These are phyloP conservation scores for Echinosphaeria canescens DNA, from an alignment of 2,329 filamentous ascomycete species.

Conservation along the genomic window DNA sequence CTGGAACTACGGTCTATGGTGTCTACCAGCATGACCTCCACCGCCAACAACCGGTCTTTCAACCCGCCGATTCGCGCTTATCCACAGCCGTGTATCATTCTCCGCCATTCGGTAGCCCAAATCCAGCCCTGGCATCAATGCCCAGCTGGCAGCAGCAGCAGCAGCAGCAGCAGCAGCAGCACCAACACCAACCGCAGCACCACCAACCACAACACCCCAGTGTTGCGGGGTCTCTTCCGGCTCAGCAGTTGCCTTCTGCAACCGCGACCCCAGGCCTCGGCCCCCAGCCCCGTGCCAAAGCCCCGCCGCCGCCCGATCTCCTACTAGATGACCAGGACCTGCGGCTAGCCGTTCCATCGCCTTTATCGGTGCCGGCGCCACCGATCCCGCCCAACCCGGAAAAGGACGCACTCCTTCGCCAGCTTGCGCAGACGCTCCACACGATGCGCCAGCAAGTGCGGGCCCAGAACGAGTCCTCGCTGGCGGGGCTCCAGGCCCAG, in stretches of 20 bases:
- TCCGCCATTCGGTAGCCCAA: no score
- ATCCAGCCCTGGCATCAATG: conserved; percentile 6
- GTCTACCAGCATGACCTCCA: no score
- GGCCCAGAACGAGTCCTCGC: conserved; percentile 49
- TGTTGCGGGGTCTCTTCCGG: no score
- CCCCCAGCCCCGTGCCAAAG: conserved; percentile 11
- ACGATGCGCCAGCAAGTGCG: conserved; percentile 47
- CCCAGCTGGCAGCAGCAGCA: conserved; percentile 5
- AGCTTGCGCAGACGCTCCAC: conserved; percentile 50
- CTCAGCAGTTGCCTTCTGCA: no score
- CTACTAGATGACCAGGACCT: conserved; percentile 29
- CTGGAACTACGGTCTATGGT: no score
- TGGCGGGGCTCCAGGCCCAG: conserved; percentile 61
- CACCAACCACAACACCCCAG: conserved; percentile 7
- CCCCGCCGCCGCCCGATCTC: conserved; percentile 25
- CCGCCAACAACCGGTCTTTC: no score
- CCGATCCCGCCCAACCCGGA: conserved; percentile 91
- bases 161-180: conserved; percentile 5
- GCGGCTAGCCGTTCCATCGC: conserved; percentile 23
- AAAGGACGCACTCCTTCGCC: conserved; percentile 67
- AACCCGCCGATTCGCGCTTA: no score
- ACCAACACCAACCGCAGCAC: conserved; percentile 7
- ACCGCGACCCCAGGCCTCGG: no score
- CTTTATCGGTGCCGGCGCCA: conserved; percentile 36
- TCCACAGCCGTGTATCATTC: no score